Evolutionary conservation across 345 rosid species (phyloP), one percentile per base, ranked within the genome.

Genomic region (Acer saccharum): DNA sequence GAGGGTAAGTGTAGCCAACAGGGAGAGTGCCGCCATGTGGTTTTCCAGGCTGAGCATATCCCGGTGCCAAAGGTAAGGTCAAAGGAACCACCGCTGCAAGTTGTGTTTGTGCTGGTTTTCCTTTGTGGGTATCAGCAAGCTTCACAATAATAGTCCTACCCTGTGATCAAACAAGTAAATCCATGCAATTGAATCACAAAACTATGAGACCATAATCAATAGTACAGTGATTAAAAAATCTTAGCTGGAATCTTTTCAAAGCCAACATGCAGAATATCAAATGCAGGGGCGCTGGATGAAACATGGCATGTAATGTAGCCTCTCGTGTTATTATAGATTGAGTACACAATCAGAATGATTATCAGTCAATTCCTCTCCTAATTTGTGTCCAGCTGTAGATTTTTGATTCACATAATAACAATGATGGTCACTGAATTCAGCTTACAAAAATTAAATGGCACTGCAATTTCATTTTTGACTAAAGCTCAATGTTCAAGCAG

Each of bases 51-150:
- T 86, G 94, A 3, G 82, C 62, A 69, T 89, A 89, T 32, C 88
- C 91, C 10, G 80, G 76, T 39, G 83, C 78, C 77, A 86, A 74
- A n/a, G 84, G 83, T 61, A 75, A 12, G 7, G 85, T 78, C 61
- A 82, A 54, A 17, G 87, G 85, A 78, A 78, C 85, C 70, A 83
- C 64, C 9, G 87, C 75, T 21, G 82, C 69, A 7, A 87, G 81
- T 57, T 84, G 90, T 39, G 81, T 52, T 65, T 85, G 90, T 5
- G 21, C 68, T 8, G 85, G 80, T 83, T 87, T 87, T 18, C 88
- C 79, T 77, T 84, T 83, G 80, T 81, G 85, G 43, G 89, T 79
- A 84, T 89, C 90, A 10, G 92, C 94, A 76, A 81, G 83, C 80
- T 90, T 89, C 77, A 89, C 94, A 64, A 54, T 85, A 70, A 90